Evolutionary conservation across 2,329 filamentous ascomycete genomes (phyloP).

Genomic region (Pseudogymnoascus verrucosus): DNA sequence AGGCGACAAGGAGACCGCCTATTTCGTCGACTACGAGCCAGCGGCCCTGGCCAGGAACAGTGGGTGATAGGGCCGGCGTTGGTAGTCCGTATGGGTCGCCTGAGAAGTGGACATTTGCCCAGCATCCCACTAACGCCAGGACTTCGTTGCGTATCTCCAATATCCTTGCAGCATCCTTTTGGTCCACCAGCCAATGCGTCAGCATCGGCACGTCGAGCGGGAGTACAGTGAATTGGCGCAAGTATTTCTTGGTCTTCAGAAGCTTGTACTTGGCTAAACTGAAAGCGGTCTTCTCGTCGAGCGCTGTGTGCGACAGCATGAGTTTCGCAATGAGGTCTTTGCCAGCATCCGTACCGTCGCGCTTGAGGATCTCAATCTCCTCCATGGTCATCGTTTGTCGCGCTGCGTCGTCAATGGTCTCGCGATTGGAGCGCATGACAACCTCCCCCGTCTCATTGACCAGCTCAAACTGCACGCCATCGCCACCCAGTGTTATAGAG

Average conservation of each 20-base stretch:
- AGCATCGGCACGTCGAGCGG: constrained; percentile 74
- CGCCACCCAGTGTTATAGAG: constrained; percentile 33
- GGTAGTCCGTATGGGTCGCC: constrained; percentile 22
- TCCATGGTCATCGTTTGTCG: constrained; percentile 68
- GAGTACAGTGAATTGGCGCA: constrained; percentile 76
- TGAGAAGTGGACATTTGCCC: constrained; percentile 75
- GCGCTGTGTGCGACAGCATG: constrained; percentile 75
- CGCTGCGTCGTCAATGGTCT: constrained; percentile 51
- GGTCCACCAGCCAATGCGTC: constrained; percentile 67
- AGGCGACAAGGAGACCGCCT: constrained; percentile 59
- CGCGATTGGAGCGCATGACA: constrained; percentile 48
- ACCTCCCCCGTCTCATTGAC: constrained; percentile 41
- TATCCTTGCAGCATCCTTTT: constrained; percentile 72
- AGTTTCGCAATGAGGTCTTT: constrained; percentile 91
- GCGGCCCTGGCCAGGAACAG: constrained; percentile 39
- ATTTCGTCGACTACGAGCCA: constrained; percentile 66
- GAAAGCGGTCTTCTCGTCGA: constrained; percentile 92
- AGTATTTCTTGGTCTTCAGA: constrained; percentile 87
- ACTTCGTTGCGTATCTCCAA: constrained; percentile 82
- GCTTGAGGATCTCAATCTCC: constrained; percentile 66
- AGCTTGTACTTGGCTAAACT: constrained; percentile 94
- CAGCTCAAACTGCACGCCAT: constrained; percentile 38
- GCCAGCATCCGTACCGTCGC: constrained; percentile 67
- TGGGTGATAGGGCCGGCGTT: neutral
- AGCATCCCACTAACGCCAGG: constrained; percentile 73